Base-by-base conservation (phyloP, 1,284 basidiomycete genomes). In the Austropuccinia psidii region DNA sequence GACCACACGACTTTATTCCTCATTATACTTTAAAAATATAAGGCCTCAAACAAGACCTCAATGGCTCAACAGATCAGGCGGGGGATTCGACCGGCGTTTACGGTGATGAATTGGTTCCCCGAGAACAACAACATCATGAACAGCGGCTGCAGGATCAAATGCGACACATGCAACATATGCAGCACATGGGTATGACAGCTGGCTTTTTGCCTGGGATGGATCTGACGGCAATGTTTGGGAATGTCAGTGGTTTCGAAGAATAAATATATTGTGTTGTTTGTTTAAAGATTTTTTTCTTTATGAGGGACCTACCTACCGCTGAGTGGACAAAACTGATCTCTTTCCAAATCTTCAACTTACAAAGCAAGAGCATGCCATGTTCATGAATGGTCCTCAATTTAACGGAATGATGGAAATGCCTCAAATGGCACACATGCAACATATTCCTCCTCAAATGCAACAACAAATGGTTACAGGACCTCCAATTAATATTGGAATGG, bases 171-270 rank as follows among this genome's bases (percentile, higher is more conserved):
- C 69, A 73, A 39, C 69, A 73, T 29, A 62, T 73, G 57, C 58
- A 73, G 29, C 54, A 70, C 55, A 73, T 73, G 69, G 49, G 49
- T 52, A 41, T 73, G 58, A 60, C 45, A 27, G 45, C 60, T 33
- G 69, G 69, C n/a, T 73, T 73, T 39, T 52, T 73, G 69, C 69
- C 69, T 50, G 69, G 69, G n/a, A 73, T 73, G 69, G 69, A 73
- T 33, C 47, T 73, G 19, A 60, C 58, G 24, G 57, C 69, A 8
- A 64, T 73, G 57, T 73, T 73, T 50, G 69, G 69, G 57, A 73
- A 73, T 37, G 69, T 73, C 33, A 73, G 69, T 73, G 24, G 50
- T 35, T 50, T 9, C n/a, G 54, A 55, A n/a, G n/a, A n/a, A n/a
- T n/a, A n/a, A n/a, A n/a, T n/a, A n/a, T n/a, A n/a, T 39, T 37